Evolutionary conservation across 441 rosid genomes (phyloP).

Genomic region (Pelargonium cotyledonis): DNA sequence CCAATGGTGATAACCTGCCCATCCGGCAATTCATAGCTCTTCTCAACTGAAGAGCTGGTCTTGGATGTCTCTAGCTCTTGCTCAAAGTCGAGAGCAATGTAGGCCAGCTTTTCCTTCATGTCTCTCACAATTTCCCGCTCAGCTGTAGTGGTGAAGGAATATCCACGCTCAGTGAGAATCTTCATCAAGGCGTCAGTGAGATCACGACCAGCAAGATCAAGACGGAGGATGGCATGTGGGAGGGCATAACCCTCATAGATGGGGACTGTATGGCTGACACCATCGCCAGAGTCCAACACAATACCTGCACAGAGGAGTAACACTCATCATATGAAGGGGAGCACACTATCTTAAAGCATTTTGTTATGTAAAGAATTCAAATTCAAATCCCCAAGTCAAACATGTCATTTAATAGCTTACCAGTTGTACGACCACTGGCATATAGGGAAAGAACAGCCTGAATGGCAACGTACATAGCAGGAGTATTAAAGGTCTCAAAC

Average conservation of each 20-base stretch:
- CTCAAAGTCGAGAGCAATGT: conserved; percentile 67
- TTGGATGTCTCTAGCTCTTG: conserved; percentile 69
- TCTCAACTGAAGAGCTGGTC: conserved; percentile 61
- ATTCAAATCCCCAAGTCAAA: no score
- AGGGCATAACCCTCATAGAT: conserved; percentile 17
- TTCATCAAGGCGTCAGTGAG: no score
- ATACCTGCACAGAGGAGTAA: not conserved
- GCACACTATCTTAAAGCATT: no score
- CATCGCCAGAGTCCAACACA: conserved; percentile 5
- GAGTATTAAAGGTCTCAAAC: no score
- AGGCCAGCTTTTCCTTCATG: conserved; percentile 72
- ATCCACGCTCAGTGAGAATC: conserved; percentile 72
- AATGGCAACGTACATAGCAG: no score
- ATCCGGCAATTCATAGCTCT: conserved; percentile 64
- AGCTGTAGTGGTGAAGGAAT: conserved; percentile 73
- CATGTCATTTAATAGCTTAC: no score
- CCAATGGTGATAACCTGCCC: conserved; percentile 77
- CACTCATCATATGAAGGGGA: no score
- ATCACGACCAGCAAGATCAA: no score
- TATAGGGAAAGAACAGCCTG: conserved; percentile 19
- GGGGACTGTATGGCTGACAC: conserved; percentile 21
- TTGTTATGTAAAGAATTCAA: no score
- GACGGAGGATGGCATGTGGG: no score
- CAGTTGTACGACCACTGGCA: conserved; percentile 1
- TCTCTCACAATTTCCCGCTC: conserved; percentile 78